Evolutionary conservation across 371 early-diverging fungal genomes (phyloP), one percentile per base, ranked within the genome.

Genomic region (Lichtheimia corymbifera): DNA sequence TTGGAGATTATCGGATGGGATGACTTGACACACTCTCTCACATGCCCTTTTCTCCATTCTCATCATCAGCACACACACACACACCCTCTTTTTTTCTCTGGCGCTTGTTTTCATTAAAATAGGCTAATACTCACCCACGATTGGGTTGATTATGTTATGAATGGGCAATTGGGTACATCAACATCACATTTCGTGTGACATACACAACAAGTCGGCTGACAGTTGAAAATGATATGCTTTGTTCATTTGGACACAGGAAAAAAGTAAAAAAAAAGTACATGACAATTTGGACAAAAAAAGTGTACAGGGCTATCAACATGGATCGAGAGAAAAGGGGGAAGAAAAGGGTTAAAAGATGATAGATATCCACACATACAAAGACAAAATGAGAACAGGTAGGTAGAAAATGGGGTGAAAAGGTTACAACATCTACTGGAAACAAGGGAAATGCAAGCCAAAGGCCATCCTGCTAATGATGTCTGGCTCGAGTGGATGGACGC

Each of bases 321-420:
- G 17, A 28, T 50, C 28, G 35, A 22, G 49, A 58, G 14, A 40
- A n/a, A 17, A 40, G 15, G 5, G 28, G 28, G 12, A 28, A 22
- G 30, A 22, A 14, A 52, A 22, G 20, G 20, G 50, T 14, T 25
- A 27, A 14, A 52, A 28, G 14, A 5, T 27, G 52, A 27, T 52
- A 40, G 54, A 54, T 54, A 54, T 54, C 41, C 41, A 35, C 41
- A 54, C 41, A 54, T 17, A 54, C 54, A 54, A 54, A 56, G 22
- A 45, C 25, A 28, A 55, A 25, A 22, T 47, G 24, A 11, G 2
- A 58, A 25, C 27, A 28, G 15, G 42, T 35, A 28, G 15, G 42
- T 35, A 35, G 35, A 35, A 35, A 35, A 35, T 35, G 35, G 11
- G 9, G 35, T 35, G 35, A 35, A 35, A 35, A 35, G 11, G 35